These are phyloP conservation scores for Penicillium antarcticum DNA, from an alignment of 495 filamentous ascomycete species.

Conservation along the genomic window DNA sequence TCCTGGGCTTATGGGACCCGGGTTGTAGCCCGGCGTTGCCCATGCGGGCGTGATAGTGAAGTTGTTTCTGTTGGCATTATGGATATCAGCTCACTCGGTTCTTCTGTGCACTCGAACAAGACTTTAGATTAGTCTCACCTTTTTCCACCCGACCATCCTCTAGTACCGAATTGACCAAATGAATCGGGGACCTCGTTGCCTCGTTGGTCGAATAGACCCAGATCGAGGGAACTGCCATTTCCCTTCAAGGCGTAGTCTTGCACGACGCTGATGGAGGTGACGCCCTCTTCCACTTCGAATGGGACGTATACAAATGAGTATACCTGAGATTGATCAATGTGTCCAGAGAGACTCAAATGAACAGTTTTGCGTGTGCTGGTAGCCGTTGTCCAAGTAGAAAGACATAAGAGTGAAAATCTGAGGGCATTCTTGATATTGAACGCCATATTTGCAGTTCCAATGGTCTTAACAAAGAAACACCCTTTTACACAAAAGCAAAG, in stretches of 20 bases:
- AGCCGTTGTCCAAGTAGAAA: too few species aligned
- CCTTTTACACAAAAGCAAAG: too few species aligned
- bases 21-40: constrained; percentile 3
- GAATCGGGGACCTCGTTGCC: background rate
- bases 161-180: too few species aligned
- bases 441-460: too few species aligned
- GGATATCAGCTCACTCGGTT: background rate
- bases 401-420: too few species aligned
- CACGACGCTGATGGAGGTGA: background rate
- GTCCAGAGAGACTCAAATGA: background rate
- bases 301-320: constrained; percentile 2
- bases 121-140: too few species aligned
- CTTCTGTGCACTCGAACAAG: too few species aligned
- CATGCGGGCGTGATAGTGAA: constrained; percentile 2
- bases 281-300: background rate
- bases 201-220: constrained; percentile 1
- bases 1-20: constrained; percentile 1
- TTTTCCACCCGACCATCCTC: too few species aligned
- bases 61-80: background rate
- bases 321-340: background rate
- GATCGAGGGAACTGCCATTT: background rate
- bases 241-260: constrained; percentile 2
- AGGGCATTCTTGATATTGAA: too few species aligned
- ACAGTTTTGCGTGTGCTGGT: too few species aligned
- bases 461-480: too few species aligned